Evolutionary conservation across 2,329 filamentous ascomycete species (phyloP), one percentile per base, ranked within the genome.

Genomic region (Neospermospora avenae): DNA sequence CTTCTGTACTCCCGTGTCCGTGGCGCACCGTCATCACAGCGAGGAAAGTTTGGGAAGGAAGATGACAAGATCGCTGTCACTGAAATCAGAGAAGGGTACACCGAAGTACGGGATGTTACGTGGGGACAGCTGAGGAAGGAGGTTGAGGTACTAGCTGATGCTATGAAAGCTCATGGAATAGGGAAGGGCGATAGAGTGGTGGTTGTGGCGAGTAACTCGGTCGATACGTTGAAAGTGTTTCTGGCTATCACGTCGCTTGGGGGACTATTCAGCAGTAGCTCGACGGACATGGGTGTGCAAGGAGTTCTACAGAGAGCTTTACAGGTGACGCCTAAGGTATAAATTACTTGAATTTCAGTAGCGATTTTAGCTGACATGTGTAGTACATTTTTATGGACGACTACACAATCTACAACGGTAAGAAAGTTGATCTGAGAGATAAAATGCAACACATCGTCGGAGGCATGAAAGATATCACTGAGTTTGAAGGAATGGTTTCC

Each of bases 371-470:
- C 58, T 44, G 44, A 66, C 46, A 1, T 3, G 7, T 3, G 4
- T 39, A 83, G 73, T 90, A 84, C 71, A 79, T 96, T n/a, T 95
- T 96, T 71, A 86, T 93, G 69, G 91, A 96, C 67, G 91, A 95
- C 68, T 85, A 81, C 39, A 83, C 90, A 0, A 75, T 93, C 2
- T 96, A 96, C 67, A 93, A 93, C 66, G 89, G 89, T 48, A 90
- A 89, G 73, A 83, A 78, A 0, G 78, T 89, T 24, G 89, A 95
- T 68, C 77, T 96, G 41, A 78, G 88, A 4, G 74, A 78, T 0
- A 95, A 95, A 76, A 93, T 96, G 75, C 39, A 55, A 3, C 83
- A 87, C 39, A 80, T 91, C 18, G 79, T 87, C 0, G 72, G 76
- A 1, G 89, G 88, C 0, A 82, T 95, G 79, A 76, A 77, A 28